A percentile compares a stretch with the other conserved stretches of the same genome.
These are phyloP conservation scores for Ophidiomyces ophidiicola DNA, from an alignment of 2,329 filamentous ascomycete genomes.

Conservation along the genomic window DNA sequence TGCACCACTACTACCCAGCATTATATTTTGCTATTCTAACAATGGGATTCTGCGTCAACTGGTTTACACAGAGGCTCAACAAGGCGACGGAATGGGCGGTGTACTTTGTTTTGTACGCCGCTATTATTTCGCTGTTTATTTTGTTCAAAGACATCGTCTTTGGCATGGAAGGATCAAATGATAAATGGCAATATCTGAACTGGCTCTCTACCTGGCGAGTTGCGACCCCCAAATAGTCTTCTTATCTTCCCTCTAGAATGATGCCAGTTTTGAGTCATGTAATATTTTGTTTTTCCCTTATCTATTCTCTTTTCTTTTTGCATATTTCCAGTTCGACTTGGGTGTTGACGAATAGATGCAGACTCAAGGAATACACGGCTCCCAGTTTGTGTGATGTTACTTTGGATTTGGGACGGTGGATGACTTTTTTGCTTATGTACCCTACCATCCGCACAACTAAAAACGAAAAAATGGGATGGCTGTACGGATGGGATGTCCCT, in stretches of 20 bases:
- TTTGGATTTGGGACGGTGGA: neutral
- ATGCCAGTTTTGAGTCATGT: conserved; percentile 8
- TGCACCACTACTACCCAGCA: conserved; percentile 97
- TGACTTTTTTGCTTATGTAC: neutral
- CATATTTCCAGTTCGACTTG: neutral
- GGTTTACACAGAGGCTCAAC: conserved; percentile 57
- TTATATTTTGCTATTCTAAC: conserved; percentile 92
- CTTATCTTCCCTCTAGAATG: no score
- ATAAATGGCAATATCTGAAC: conserved; percentile 80
- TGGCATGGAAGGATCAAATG: conserved; percentile 78
- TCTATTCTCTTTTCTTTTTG: conserved; percentile 15
- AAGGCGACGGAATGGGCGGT: conserved; percentile 52
- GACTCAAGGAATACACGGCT: neutral
- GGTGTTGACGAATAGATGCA: neutral
- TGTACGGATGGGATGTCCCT: neutral
- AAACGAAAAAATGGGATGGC: neutral
- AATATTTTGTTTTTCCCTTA: conserved; percentile 11
- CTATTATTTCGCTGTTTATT: conserved; percentile 70
- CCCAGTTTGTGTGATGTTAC: neutral
- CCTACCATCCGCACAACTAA: neutral
- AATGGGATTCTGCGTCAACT: conserved; percentile 80
- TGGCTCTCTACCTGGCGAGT: conserved; percentile 87
- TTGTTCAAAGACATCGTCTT: conserved; percentile 90
- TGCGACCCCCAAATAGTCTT: conserved; percentile 46
- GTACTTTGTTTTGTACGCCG: conserved; percentile 62